These are phyloP conservation scores for Zymoseptoria pseudotritici DNA, from an alignment of 2,329 filamentous ascomycete genomes.

Conservation along the genomic window DNA sequence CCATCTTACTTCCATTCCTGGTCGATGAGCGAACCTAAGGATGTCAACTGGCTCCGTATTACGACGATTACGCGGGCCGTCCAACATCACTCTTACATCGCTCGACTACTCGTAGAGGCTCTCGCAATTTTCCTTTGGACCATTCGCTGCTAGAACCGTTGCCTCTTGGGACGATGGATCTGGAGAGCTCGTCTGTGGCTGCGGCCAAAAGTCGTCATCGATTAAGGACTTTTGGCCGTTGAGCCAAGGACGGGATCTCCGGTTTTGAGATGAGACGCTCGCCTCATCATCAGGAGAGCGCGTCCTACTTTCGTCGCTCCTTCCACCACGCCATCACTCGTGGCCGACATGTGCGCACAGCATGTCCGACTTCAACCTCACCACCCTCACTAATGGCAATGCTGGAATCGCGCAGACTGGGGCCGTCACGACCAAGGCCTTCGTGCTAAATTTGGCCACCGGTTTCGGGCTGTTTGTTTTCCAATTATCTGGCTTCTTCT, in stretches of 20 bases:
- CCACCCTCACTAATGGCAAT: neutral
- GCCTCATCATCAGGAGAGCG: neutral
- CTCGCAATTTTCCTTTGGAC: neutral
- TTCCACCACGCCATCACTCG: neutral
- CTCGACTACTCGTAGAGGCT: too few species aligned
- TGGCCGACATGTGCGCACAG: neutral
- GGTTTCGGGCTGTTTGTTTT: conserved; percentile 10
- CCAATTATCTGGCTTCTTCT: conserved; percentile 9
- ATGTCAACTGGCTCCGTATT: neutral
- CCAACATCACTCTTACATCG: neutral
- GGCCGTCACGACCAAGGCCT: conserved; percentile 15
- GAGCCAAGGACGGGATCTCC: too few species aligned
- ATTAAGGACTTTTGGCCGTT: neutral
- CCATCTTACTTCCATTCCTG: too few species aligned
- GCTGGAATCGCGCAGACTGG: conserved; percentile 3
- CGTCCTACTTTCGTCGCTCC: neutral
- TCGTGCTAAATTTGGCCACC: conserved; percentile 12
- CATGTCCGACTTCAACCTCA: neutral
- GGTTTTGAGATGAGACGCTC: neutral
- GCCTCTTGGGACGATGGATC: neutral
- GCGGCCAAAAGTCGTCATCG: neutral
- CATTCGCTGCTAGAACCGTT: neutral
- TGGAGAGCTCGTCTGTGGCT: neutral
- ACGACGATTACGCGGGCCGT: neutral
- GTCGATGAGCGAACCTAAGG: neutral